Conservation (phyloP, 2,329 filamentous ascomycete species). For the Beauveria brongniartii region DNA sequence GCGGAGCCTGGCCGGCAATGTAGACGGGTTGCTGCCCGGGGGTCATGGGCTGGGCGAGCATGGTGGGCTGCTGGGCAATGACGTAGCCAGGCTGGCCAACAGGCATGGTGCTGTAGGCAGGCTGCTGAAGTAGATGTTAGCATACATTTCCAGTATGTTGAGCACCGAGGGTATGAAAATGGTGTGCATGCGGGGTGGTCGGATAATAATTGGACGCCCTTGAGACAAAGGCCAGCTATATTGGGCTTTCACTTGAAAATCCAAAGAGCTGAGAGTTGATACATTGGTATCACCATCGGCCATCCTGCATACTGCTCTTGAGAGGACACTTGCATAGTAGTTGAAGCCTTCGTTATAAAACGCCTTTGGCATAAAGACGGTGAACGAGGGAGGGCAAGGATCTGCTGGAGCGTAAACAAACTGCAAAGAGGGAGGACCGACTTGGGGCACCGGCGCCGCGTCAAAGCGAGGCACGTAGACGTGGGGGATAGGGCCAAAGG, state of each 20-base stretch:
- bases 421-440: constrained; percentile 24
- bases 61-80: constrained; percentile 26
- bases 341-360: constrained; percentile 23
- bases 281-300: neutral
- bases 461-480: constrained; percentile 49
- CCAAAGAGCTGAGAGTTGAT: neutral
- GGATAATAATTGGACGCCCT: neutral
- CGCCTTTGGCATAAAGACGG: constrained; percentile 26
- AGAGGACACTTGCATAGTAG: constrained; percentile 32
- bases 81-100: constrained; percentile 24
- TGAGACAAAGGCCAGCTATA: neutral
- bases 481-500: constrained; percentile 46
- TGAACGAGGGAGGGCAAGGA: constrained; percentile 18
- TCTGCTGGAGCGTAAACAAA: constrained; percentile 18
- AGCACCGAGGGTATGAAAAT: neutral
- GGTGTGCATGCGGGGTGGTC: neutral
- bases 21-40: constrained; percentile 24
- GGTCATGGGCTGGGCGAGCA: constrained; percentile 13
- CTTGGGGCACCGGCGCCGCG: constrained; percentile 24
- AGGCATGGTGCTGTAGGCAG: constrained; percentile 20
- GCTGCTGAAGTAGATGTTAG: constrained; percentile 22
- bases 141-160: neutral
- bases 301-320: neutral
- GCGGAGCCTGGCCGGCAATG: constrained; percentile 17
- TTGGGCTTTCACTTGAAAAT: neutral